Conservation (phyloP, 1,139 yeast genomes). For the Taphrina deformans region DNA sequence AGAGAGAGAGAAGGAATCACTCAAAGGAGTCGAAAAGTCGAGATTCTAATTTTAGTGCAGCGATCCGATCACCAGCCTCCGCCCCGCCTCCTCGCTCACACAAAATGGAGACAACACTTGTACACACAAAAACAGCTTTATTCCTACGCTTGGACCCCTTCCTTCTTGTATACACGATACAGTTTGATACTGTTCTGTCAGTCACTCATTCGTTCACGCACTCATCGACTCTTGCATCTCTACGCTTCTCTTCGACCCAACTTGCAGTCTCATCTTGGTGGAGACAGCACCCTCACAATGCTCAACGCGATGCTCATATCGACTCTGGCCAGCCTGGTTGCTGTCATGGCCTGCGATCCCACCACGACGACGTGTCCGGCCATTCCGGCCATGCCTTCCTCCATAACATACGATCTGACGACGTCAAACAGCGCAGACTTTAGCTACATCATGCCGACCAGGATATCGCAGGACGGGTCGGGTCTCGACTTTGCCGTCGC, state of each 20-base stretch:
- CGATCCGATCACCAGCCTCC: not conserved
- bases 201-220: not conserved
- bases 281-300: not conserved
- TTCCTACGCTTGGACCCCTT: too few relatives aligned
- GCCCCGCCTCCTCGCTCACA: not conserved
- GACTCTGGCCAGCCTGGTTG: not conserved
- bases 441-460: conserved; percentile 14
- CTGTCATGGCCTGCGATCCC: conserved; percentile 21
- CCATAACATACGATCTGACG: conserved; percentile 9
- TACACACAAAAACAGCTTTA: too few relatives aligned
- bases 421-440: conserved; percentile 22
- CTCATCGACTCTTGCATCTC: too few relatives aligned
- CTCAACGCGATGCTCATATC: conserved; percentile 4
- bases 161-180: too few relatives aligned
- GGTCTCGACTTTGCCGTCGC: conserved; percentile 65
- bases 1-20: not conserved
- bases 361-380: conserved; percentile 17
- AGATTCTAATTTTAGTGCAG: not conserved
- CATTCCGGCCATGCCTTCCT: conserved; percentile 30
- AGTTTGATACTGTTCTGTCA: too few relatives aligned
- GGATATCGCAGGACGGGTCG: conserved; percentile 13
- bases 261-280: too few relatives aligned
- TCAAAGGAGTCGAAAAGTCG: not conserved
- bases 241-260: too few relatives aligned
- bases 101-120: too few relatives aligned